phyloP scores from a whole-genome alignment of 2,329 filamentous ascomycete genomes.

The Colletotrichum nymphaeae region DNA sequence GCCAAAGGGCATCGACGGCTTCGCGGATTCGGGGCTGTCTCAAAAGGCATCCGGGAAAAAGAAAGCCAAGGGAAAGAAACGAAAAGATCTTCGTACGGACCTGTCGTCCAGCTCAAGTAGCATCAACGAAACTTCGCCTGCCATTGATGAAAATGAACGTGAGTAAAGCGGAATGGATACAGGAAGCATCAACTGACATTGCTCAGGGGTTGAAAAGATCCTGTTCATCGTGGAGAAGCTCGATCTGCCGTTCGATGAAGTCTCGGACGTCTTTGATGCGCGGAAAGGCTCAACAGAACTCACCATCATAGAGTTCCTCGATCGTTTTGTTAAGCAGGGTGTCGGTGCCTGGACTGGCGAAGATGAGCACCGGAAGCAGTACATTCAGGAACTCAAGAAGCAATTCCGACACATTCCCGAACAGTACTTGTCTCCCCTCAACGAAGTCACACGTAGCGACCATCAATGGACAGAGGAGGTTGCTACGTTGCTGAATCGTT shows the following conservation, averaged over 20 bases:
- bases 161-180: background rate
- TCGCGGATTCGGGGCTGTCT: constrained; percentile 66
- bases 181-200: background rate
- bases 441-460: constrained; percentile 48
- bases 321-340: constrained; percentile 54
- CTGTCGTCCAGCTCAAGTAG: constrained; percentile 33
- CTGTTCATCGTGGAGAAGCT: constrained; percentile 57
- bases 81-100: constrained; percentile 15
- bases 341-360: constrained; percentile 37
- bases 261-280: constrained; percentile 53
- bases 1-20: constrained; percentile 84
- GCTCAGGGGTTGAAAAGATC: constrained; percentile 52
- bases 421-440: constrained; percentile 54
- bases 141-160: constrained; percentile 26
- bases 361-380: constrained; percentile 44
- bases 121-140: constrained; percentile 13
- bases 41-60: constrained; percentile 43
- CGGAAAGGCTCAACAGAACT: constrained; percentile 51
- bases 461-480: constrained; percentile 52
- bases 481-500: constrained; percentile 52
- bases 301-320: constrained; percentile 55
- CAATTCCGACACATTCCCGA: constrained; percentile 56
- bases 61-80: constrained; percentile 52
- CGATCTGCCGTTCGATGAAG: constrained; percentile 52
- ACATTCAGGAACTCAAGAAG: constrained; percentile 47